phyloP scores from a whole-genome alignment of 192 early-diverging fungal species.

The Martensiomyces pterosporus region DNA sequence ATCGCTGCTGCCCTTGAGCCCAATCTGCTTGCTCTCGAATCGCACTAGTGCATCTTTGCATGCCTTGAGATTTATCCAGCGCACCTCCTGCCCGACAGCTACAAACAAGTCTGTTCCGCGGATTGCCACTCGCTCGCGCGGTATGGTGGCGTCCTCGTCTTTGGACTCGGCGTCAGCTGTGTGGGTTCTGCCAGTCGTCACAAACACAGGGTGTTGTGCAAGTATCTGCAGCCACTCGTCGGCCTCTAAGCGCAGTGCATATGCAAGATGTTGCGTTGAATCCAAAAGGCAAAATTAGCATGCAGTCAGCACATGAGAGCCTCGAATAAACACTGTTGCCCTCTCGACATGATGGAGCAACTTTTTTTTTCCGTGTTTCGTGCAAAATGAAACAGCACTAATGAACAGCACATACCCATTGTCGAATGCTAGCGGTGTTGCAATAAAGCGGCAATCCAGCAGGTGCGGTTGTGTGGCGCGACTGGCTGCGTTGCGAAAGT shows the following conservation, averaged over 20 bases:
- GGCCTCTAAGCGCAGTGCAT: conserved; percentile 23
- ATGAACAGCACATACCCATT: not conserved
- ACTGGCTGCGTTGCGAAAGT: too few species aligned
- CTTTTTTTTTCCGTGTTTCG: too few species aligned
- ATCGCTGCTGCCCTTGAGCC: conserved; percentile 7
- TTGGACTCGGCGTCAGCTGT: not conserved
- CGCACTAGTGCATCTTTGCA: conserved; percentile 60
- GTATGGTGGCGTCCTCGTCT: conserved; percentile 1
- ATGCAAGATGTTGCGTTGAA: too few species aligned
- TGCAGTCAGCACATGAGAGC: too few species aligned
- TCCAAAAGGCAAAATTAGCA: not conserved
- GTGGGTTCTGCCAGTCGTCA: conserved; percentile 9
- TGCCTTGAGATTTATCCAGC: conserved; percentile 57
- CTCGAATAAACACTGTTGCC: too few species aligned
- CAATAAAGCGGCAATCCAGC: too few species aligned
- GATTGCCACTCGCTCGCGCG: conserved; percentile 26
- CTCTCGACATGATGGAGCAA: too few species aligned
- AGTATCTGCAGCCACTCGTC: conserved; percentile 52
- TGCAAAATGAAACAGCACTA: not conserved
- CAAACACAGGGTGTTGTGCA: conserved; percentile 42
- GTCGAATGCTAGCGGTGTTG: too few species aligned
- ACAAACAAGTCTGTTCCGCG: conserved; percentile 61
- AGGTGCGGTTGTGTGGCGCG: too few species aligned
- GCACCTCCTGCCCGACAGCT: conserved; percentile 54
- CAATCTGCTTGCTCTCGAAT: conserved; percentile 29